Evolutionary conservation across 805 yeast species (phyloP).

Genomic region (Candida odintsovae): DNA sequence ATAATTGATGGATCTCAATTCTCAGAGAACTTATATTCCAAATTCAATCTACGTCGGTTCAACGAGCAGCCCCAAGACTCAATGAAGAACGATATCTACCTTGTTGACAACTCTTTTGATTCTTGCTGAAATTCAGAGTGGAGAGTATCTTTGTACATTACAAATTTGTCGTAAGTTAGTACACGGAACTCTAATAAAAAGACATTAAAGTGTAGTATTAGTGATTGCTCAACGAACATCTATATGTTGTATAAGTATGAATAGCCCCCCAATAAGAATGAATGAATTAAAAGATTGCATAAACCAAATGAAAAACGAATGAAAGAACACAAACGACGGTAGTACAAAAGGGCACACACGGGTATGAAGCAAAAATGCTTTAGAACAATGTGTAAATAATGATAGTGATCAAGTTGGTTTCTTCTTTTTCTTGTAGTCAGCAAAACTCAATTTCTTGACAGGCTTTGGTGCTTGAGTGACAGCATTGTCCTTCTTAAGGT

Average conservation of each 20-base stretch:
- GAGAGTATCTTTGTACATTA: not conserved
- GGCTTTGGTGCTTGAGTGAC: slow-evolving; percentile 9
- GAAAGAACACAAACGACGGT: too few relatives aligned
- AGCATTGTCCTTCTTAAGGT: not conserved
- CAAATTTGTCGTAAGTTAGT: not conserved
- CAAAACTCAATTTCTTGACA: slow-evolving; percentile 63
- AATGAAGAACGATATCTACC: not conserved
- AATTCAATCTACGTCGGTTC: slow-evolving; percentile 9
- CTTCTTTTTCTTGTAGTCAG: slow-evolving; percentile 63
- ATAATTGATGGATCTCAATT: slow-evolving; percentile 2
- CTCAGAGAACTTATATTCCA: slow-evolving; percentile 9
- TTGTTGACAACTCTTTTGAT: slow-evolving; percentile 5
- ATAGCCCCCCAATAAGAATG: not conserved
- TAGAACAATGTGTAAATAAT: not conserved
- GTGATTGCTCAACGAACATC: not conserved
- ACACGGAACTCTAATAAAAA: not conserved
- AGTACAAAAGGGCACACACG: too few relatives aligned
- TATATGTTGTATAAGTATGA: not conserved
- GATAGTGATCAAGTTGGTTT: slow-evolving; percentile 13
- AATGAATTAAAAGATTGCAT: not conserved
- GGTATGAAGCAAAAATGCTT: too few relatives aligned
- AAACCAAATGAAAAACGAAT: not conserved
- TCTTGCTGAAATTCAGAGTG: not conserved
- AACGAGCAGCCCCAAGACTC: not conserved
- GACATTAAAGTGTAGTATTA: not conserved